Base-by-base conservation (phyloP, 2,329 filamentous ascomycete species). In the Nectriaceae sp. region DNA sequence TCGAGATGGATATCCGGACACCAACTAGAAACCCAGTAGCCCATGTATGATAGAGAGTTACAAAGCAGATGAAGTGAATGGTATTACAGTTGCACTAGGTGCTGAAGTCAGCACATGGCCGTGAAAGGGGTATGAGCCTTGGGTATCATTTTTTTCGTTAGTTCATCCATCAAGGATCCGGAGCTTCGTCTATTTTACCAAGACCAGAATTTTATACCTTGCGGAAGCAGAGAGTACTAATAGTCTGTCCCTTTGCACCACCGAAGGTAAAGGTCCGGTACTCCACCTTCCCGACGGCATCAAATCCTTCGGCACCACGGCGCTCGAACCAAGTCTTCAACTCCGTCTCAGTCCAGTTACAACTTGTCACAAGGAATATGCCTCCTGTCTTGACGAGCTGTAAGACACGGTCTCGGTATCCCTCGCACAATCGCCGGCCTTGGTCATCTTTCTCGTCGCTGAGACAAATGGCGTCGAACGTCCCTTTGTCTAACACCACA, bases 341-440 rank as follows among this genome's bases (percentile, higher is more conserved):
- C 75, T 99, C 94, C 35, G 84, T 81, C 73, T 94, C 91, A 1
- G 93, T 97, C 94, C 94, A 99, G 72, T 99, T 99, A 69, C 94
- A 99, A 70, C 91, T 97, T 46, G 94, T 97, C 45, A 99, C 83
- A 50, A 97, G 70, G 60, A 97, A 81, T 20, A 90, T 75, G 0
- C 90, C 90, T 2, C 85, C 87, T 1, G 71, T 73, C 59, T 82
- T 84, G 43, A 97, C 79, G 54, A 97, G 76, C 21, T 70, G 72
- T 52, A 85, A 74, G 24, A 93, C 85, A 44, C 83, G 82, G 40
- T 79, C 77, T 40, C 82, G 80, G 72, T 99, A 99, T 3, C 79
- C 78, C 67, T 95, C 89, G 65, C 84, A 88, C 11, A 88, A 76
- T 45, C 87, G 79, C 31, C 81, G 73, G 1, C 80, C 84, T 13